Base-by-base conservation (phyloP, 31 red algal genomes). In the Asparagopsis taxiformis region DNA sequence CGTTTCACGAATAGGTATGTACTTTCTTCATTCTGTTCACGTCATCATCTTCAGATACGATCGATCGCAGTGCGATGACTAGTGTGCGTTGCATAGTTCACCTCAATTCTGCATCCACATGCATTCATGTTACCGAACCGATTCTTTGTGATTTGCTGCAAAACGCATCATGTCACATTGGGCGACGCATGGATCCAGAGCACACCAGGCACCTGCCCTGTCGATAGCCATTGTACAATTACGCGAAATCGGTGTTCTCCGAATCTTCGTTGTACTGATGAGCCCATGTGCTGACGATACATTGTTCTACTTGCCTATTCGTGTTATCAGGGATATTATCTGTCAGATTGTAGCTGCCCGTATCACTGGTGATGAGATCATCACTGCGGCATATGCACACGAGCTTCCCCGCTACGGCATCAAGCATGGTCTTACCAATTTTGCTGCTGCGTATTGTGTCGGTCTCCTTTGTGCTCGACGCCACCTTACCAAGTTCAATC, bases 321-420 rank as follows among this genome's bases (percentile, higher is more conserved):
- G 11, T 35, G 3, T 67, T 6, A 28, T 34, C 66, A 94, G 91
- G 74, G 96, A 99, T 52, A 91, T 99, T 41, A 79, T 94, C 25
- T 88, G 83, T 50, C 96, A 99, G 68, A 67, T 99, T 28, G 96
- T 99, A 13, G 78, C 87, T 15, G 89, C 96, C 4, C 73, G 80
- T 52, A 10, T 99, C 13, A 61, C 66, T 37, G 96, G 96, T 49
- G 96, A 99, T 54, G 80, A 99, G 55, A 64, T 99, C 17, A 64
- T 99, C 11, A 86, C 85, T 26, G 73, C 86, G 52, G 96, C 96
- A 6, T 99, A 99, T 55, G 89, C 91, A 26, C 96, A 99, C 51
- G 96, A 99, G 65, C 87, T 99, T 3, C 96, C 96, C 22, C 74
- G 84, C 31, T 99, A 99, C 51, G 96, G 96, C 38, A 84, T 99